Conservation (phyloP, 1,284 basidiomycete genomes). For the Ganoderma multipileum region DNA sequence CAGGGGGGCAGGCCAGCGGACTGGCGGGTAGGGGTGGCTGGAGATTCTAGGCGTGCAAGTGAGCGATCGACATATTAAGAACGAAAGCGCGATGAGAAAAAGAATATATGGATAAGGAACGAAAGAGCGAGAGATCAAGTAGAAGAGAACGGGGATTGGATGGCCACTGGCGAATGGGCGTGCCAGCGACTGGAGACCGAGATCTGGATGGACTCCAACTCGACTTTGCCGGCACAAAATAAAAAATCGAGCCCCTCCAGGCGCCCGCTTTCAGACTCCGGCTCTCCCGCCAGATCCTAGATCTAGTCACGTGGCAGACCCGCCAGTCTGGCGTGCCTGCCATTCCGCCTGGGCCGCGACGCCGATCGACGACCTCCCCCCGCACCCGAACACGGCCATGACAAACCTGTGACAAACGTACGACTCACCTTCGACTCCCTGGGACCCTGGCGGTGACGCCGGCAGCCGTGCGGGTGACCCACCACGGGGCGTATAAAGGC, state of each 20-base stretch:
- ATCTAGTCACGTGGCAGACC: constrained; percentile 21
- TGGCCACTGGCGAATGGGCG: constrained; percentile 20
- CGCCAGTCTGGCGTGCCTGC: not conserved
- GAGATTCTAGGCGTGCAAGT: constrained; percentile 24
- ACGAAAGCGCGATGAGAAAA: constrained; percentile 19
- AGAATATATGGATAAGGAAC: constrained; percentile 20
- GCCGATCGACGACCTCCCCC: constrained; percentile 19
- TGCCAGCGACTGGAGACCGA: constrained; percentile 25
- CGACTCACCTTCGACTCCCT: not conserved
- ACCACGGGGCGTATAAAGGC: not conserved
- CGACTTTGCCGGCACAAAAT: not conserved
- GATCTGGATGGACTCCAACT: not conserved
- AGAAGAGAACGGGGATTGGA: not conserved
- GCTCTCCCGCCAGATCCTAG: constrained; percentile 17
- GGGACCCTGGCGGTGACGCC: not conserved
- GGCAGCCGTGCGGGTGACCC: not conserved
- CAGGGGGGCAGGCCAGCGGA: constrained; percentile 24
- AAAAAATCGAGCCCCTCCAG: not conserved
- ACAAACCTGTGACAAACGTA: not conserved
- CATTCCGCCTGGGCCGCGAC: constrained; percentile 6
- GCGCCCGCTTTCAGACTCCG: constrained; percentile 30
- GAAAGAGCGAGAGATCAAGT: constrained; percentile 17
- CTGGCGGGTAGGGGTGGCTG: constrained; percentile 28
- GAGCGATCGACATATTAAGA: constrained; percentile 26
- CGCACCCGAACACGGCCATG: constrained; percentile 14